A percentile compares a stretch with the other conserved stretches of the same genome.
phyloP scores from a whole-genome alignment of 306 rosid species.

The Prosopis cineraria region DNA sequence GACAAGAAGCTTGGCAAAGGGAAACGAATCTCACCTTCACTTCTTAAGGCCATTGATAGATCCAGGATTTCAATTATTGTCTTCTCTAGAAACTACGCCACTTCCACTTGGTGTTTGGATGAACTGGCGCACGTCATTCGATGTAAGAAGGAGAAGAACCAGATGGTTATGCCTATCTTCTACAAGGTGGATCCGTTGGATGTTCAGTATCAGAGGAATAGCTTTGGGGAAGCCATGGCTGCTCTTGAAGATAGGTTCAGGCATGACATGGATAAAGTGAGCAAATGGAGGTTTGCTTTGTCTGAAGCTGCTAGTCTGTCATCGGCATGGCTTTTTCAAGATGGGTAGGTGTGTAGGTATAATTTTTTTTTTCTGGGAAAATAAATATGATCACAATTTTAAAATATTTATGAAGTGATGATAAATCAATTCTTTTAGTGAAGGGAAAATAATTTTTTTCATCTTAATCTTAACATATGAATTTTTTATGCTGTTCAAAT shows the following conservation, averaged over 20 bases:
- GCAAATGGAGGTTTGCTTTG: slow-evolving; percentile 22
- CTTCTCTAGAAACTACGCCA: slow-evolving; percentile 18
- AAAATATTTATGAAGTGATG: no score
- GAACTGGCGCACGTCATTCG: slow-evolving; percentile 4
- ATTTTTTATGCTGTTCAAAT: no score
- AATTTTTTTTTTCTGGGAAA: no score
- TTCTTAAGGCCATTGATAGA: background rate
- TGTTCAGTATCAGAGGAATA: no score
- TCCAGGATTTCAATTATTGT: slow-evolving; percentile 32
- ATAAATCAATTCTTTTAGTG: no score
- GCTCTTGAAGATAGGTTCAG: background rate
- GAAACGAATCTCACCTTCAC: background rate
- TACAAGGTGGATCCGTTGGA: background rate
- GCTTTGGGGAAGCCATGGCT: background rate
- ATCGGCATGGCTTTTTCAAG: background rate
- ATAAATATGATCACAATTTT: no score
- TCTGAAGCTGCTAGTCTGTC: no score
- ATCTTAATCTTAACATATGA: no score
- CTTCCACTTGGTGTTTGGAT: background rate
- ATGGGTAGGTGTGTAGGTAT: background rate
- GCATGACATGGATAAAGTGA: background rate
- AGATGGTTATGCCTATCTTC: background rate
- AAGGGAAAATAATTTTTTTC: no score
- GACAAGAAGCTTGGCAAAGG: no score
- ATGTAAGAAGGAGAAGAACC: background rate